phyloP scores from a whole-genome alignment of 176 grass and related monocot species.

The Oryza australiensis region DNA sequence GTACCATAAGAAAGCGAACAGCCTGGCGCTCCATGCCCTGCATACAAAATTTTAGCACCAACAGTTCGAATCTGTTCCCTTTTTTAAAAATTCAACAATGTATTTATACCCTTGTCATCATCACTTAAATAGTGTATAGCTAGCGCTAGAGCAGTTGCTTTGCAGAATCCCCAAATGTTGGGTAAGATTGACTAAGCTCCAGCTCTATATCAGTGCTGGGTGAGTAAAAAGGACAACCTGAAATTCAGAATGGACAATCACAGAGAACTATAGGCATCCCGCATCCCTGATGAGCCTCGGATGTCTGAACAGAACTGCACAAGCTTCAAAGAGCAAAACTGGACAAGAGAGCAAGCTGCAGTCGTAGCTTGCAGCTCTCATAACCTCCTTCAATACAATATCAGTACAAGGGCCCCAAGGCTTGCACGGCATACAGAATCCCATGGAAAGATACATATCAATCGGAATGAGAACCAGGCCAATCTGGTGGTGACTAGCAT shows the following conservation, averaged over 20 bases:
- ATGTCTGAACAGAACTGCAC: not conserved
- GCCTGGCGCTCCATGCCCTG: too few relatives aligned
- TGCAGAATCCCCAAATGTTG: not conserved
- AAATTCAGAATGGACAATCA: not conserved
- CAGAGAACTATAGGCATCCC: not conserved
- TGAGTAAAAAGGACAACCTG: not conserved
- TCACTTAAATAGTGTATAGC: too few relatives aligned
- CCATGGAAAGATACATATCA: conserved; percentile 25
- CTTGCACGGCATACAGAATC: conserved; percentile 30
- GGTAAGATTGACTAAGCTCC: not conserved
- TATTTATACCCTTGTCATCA: too few relatives aligned
- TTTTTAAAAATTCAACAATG: too few relatives aligned
- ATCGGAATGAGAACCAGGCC: conserved; percentile 7
- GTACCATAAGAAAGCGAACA: too few relatives aligned
- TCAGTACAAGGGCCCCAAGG: not conserved
- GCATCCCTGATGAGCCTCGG: not conserved
- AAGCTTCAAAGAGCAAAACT: not conserved
- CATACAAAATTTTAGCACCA: too few relatives aligned
- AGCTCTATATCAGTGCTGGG: not conserved
- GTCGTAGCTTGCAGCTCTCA: not conserved
- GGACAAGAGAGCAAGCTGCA: not conserved
- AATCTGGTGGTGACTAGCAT: conserved; percentile 12
- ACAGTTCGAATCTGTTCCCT: too few relatives aligned
- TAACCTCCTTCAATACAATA: not conserved
- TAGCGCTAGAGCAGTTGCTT: not conserved